phyloP scores from a whole-genome alignment of 805 yeast species.

The Kluyveromyces aestuarii region DNA sequence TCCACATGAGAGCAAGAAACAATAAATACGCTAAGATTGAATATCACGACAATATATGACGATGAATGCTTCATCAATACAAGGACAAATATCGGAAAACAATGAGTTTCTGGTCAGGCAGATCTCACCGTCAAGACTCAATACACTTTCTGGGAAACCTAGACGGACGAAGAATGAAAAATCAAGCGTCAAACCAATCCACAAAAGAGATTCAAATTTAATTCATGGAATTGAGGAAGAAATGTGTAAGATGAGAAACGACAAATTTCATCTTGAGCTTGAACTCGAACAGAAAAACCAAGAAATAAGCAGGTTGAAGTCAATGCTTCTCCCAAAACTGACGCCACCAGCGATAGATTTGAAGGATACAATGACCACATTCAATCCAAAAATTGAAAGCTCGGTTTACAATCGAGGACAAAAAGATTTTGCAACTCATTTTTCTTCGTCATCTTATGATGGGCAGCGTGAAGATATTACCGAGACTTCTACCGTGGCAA shows the following conservation, averaged over 20 bases:
- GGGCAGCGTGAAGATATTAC: constrained; percentile 8
- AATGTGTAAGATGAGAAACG: constrained; percentile 11
- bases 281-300: constrained; percentile 16
- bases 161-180: background rate
- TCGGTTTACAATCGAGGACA: background rate
- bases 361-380: background rate
- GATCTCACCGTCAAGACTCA: background rate
- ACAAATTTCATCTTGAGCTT: constrained; percentile 17
- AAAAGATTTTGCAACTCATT: constrained; percentile 9
- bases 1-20: background rate
- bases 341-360: constrained; percentile 2
- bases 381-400: background rate
- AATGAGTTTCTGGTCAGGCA: background rate
- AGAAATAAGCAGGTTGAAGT: constrained; percentile 9
- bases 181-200: background rate
- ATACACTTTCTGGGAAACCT: background rate
- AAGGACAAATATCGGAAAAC: background rate
- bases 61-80: background rate
- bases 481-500: constrained; percentile 16
- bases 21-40: too few species aligned
- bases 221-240: constrained; percentile 5
- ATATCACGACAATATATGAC: too few species aligned
- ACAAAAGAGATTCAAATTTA: background rate
- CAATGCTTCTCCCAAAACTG: constrained; percentile 2
- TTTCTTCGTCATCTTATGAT: constrained; percentile 17